These are phyloP conservation scores for Sporothrix inflata DNA, from an alignment of 2,329 filamentous ascomycete genomes.

Conservation along the genomic window DNA sequence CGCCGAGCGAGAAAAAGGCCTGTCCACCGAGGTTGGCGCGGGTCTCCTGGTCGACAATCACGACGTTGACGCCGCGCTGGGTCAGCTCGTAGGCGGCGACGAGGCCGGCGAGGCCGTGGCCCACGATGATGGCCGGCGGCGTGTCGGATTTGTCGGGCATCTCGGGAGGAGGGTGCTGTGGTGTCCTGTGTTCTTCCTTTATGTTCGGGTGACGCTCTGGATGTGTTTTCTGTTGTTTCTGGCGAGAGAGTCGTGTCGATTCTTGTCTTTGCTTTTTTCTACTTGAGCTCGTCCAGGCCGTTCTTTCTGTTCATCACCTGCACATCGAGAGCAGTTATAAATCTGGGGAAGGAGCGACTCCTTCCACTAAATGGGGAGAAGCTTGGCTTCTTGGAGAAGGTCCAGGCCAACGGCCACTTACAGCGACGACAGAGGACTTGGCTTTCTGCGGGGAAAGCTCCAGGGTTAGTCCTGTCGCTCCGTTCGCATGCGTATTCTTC, in stretches of 20 bases:
- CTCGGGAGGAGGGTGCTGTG: background rate
- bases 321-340: background rate
- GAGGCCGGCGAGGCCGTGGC: slow-evolving; percentile 61
- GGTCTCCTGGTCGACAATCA: slow-evolving; percentile 64
- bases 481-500: background rate
- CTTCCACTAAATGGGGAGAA: background rate
- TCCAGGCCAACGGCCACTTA: background rate
- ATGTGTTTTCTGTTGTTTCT: background rate
- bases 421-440: background rate
- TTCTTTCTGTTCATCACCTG: background rate
- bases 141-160: background rate
- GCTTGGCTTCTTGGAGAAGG: slow-evolving; percentile 6
- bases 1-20: slow-evolving; percentile 67
- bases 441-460: slow-evolving; percentile 19
- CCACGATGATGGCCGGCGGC: slow-evolving; percentile 58
- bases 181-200: background rate
- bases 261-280: background rate
- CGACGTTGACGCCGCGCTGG: slow-evolving; percentile 51
- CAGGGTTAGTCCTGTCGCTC: too few species aligned
- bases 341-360: slow-evolving; percentile 2
- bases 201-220: too few species aligned
- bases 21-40: slow-evolving; percentile 61
- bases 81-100: slow-evolving; percentile 62
- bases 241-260: background rate
- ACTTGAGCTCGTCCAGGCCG: background rate